Percentiles rank a stretch among this genome's conserved stretches.
phyloP scores from a whole-genome alignment of 257 asterid genomes.

The Parsonsia alboflavescens region DNA sequence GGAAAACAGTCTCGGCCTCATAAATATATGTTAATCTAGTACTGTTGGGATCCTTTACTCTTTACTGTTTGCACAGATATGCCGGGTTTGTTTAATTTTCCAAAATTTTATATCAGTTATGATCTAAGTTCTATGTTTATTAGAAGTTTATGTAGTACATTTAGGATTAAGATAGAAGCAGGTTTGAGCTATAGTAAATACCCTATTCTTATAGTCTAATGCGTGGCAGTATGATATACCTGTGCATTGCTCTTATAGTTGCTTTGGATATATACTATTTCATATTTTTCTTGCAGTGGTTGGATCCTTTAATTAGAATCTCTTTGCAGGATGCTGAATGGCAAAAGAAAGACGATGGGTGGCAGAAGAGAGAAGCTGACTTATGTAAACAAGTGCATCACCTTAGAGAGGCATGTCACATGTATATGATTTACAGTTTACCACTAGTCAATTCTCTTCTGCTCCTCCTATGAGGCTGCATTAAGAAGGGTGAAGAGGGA shows the following conservation, averaged over 20 bases:
- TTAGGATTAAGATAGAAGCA: too few relatives aligned
- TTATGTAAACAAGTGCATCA: conserved; percentile 40
- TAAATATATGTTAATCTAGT: background rate
- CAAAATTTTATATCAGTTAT: too few relatives aligned
- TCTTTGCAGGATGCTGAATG: conserved; percentile 47
- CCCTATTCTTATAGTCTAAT: too few relatives aligned
- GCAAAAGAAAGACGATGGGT: conserved; percentile 56
- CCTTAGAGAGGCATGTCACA: conserved; percentile 47
- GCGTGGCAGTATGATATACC: too few relatives aligned
- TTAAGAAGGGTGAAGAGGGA: background rate
- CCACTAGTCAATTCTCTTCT: conserved; percentile 7
- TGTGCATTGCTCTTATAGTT: background rate
- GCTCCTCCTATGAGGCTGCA: background rate
- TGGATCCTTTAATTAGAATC: conserved; percentile 1
- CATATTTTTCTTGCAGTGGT: conserved; percentile 3
- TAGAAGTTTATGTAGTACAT: too few relatives aligned
- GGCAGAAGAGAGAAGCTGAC: conserved; percentile 64
- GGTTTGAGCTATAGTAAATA: too few relatives aligned
- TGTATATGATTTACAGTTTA: background rate
- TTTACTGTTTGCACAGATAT: background rate
- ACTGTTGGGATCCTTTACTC: background rate
- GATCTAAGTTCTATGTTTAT: too few relatives aligned
- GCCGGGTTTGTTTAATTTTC: too few relatives aligned
- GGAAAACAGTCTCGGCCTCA: background rate
- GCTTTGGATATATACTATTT: conserved; percentile 4